Evolutionary conservation across 768 basidiomycete species (phyloP).

Genomic region (Lactifluus subvellereus): DNA sequence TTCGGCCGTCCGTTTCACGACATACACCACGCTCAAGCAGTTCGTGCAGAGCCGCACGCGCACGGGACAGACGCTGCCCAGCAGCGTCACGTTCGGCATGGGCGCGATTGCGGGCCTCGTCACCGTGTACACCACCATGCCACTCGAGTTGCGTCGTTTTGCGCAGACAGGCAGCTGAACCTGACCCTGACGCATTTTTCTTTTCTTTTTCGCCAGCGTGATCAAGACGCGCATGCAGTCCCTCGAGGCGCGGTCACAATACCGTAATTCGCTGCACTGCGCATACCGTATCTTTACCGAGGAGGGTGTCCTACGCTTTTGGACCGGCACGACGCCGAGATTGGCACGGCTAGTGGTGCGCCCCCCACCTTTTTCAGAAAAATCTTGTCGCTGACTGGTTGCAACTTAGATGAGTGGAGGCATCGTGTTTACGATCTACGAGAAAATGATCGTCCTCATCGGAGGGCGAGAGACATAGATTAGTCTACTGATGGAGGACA

Average conservation of each 20-base stretch:
- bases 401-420: constrained; percentile 79
- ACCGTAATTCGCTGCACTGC: constrained; percentile 93
- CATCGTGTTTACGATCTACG: constrained; percentile 89
- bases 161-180: neutral
- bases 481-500: neutral
- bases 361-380: constrained; percentile 13
- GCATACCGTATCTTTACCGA: constrained; percentile 92
- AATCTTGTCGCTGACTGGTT: neutral
- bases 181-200: neutral
- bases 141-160: constrained; percentile 53
- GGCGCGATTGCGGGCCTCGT: constrained; percentile 92
- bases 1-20: constrained; percentile 93
- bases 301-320: constrained; percentile 88
- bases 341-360: constrained; percentile 78
- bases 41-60: constrained; percentile 80
- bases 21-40: constrained; percentile 91
- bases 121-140: constrained; percentile 89
- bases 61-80: constrained; percentile 80
- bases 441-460: constrained; percentile 62
- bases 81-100: constrained; percentile 87
- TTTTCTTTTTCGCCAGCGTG: constrained; percentile 47
- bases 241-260: constrained; percentile 72
- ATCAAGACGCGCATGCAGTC: constrained; percentile 99
- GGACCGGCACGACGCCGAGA: constrained; percentile 94
- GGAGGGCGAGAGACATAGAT: constrained; percentile 30